Evolutionary conservation across 768 basidiomycete species (phyloP), one percentile per base, ranked within the genome.

Genomic region (Polyporus arcularius): DNA sequence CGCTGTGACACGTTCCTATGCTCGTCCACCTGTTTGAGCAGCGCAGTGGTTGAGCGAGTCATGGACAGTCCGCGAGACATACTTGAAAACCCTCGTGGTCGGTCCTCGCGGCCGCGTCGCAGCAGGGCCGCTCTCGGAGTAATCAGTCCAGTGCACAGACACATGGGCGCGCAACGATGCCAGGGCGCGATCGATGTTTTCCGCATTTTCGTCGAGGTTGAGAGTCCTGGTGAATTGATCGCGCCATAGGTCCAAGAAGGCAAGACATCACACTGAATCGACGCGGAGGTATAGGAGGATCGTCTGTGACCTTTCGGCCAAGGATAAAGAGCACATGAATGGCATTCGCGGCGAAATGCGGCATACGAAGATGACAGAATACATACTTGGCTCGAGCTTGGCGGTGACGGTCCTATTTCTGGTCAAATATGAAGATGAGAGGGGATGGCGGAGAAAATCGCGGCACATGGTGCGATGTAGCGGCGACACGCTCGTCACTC

Each of bases 301-400:
- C 18, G 21, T 26, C 46, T 18, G 12, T 21, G 12, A 21, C 2
- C 21, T 28, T 26, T 53, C 14, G 7, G 8, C 30, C 16, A 49
- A 26, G 21, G 21, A 46, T 8, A 45, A 47, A 46, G 48, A 14
- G 12, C 4, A 31, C 41, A 41, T 15, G 43, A 57, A 45, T 28
- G 18, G 26, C 26, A 32, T 54, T 45, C 39, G 41, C 57, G 61
- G 61, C 57, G 57, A 58, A 63, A 55, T 49, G 57, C 61, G 61
- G 61, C 50, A 30, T 54, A 56, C 48, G 46, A 40, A 38, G 61
- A 57, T 53, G 61, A 52, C 35, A 35, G 31, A 47, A 47, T 51
- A 53, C 49, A 48, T 53, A 63, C 62, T 63, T 63, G 62, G 62
- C 62, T 59, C n/a, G 32, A 15, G 53, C 62, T 63, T 63, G 62